Conservation (phyloP, 306 rosid species). For the Comarum palustre region DNA sequence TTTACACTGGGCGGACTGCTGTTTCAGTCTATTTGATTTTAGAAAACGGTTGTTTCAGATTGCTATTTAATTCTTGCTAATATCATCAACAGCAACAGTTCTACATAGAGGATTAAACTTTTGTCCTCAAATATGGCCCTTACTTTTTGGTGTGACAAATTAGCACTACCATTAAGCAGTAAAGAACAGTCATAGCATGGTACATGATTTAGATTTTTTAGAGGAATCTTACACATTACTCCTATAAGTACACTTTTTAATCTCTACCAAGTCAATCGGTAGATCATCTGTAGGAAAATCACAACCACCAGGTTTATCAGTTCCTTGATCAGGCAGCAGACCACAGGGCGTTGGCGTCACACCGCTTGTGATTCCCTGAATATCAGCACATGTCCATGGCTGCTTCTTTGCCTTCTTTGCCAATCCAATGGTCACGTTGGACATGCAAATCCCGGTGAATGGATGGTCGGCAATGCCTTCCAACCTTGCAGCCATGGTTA, state of each 20-base stretch:
- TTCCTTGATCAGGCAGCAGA: constrained; percentile 50
- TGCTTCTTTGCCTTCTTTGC: constrained; percentile 66
- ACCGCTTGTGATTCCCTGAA: constrained; percentile 58
- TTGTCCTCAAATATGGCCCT: not conserved
- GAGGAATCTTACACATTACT: constrained; percentile 19
- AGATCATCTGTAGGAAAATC: constrained; percentile 55
- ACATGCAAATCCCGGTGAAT: constrained; percentile 64
- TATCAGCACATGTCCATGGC: constrained; percentile 62
- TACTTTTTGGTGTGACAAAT: not conserved
- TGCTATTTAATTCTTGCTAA: not conserved
- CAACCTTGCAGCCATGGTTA: constrained; percentile 61
- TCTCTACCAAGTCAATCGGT: constrained; percentile 51
- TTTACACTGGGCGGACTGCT: not conserved
- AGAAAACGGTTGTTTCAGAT: not conserved
- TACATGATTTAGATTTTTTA: not conserved
- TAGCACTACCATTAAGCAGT: not conserved
- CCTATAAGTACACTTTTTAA: constrained; percentile 49
- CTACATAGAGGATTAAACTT: not conserved
- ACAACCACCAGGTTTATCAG: constrained; percentile 38
- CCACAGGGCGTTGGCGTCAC: constrained; percentile 68
- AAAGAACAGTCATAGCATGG: not conserved
- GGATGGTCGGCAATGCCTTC: constrained; percentile 69
- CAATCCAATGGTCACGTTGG: constrained; percentile 62
- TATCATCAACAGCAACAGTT: not conserved
- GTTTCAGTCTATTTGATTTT: not conserved